Evolutionary conservation across 1,139 yeast species (phyloP), one percentile per base, ranked within the genome.

Genomic region (Saccharomyces hybrid): DNA sequence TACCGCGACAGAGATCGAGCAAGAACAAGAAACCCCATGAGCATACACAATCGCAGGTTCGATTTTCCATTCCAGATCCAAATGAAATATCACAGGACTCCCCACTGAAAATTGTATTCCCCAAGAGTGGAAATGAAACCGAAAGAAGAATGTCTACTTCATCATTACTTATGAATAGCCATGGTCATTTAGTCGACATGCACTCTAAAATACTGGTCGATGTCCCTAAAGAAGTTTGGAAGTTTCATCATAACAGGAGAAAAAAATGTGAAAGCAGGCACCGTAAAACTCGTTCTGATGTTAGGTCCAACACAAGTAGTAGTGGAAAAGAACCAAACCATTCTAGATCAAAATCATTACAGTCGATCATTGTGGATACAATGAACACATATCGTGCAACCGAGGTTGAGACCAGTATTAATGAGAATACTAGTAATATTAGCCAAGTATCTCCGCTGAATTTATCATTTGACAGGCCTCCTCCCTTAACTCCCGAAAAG

Each of bases 181-280:
- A 55, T 25, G 61, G 62, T 13, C 65, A 67, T 46, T 59, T 70
- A 23, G 66, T 67, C 3, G 66, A 66, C 51, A 62, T 69, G 58
- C 60, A 63, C n/a, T 60, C 67, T 1, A 66, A 67, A 51, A 60
- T 66, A 11, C 62, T 65, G 60, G 58, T 67, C 3, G 65, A 63
- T 47, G 70, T 66, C 1, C 68, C 72, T 1, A 60, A 63, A 49
- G 64, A 67, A 4, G 62, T 66, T 16, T 66, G 70, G 67, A 58
- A 56, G 8, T 63, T 57, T 51, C 69, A 65, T 52, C 51, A 51
- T 53, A 16, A 48, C 48, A 47, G 32, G 19, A 31, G 46, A 13
- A 25, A 38, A 3, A 32, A 26, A 31, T 19, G 28, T 25, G 46
- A 28, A 8, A 27, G 13, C 6, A 5, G 9, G 11, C 29, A 14